phyloP scores from a whole-genome alignment of 1,284 basidiomycete genomes.

The Schizopora paradoxa region DNA sequence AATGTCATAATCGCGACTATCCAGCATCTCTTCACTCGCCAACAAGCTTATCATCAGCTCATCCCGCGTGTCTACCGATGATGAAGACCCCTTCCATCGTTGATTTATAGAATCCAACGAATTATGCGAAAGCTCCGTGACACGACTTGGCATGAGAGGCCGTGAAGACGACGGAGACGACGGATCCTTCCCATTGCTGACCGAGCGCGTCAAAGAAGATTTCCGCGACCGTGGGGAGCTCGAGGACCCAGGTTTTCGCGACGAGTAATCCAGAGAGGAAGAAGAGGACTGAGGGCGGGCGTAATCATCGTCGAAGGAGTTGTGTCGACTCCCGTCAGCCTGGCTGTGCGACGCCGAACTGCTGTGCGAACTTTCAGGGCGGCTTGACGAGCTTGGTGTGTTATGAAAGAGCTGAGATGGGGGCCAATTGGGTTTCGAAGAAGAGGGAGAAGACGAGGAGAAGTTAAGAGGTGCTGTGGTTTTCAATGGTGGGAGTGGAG shows the following conservation, averaged over 20 bases:
- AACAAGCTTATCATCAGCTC: slow-evolving; percentile 79
- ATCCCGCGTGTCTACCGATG: slow-evolving; percentile 45
- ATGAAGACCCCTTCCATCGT: slow-evolving; percentile 22
- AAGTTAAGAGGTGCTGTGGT: slow-evolving; percentile 45
- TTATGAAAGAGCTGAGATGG: slow-evolving; percentile 6
- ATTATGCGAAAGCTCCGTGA: slow-evolving; percentile 20
- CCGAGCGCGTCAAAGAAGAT: slow-evolving; percentile 30
- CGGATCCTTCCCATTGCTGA: slow-evolving; percentile 32
- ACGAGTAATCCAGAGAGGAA: slow-evolving; percentile 27
- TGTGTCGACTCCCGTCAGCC: slow-evolving; percentile 15
- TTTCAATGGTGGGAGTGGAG: slow-evolving; percentile 28
- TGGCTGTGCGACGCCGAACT: slow-evolving; percentile 9
- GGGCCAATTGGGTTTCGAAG: slow-evolving; percentile 15
- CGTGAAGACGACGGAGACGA: slow-evolving; percentile 35
- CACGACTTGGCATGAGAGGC: slow-evolving; percentile 26
- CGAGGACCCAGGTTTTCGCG: slow-evolving; percentile 26
- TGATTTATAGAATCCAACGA: slow-evolving; percentile 9
- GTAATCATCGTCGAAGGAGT: slow-evolving; percentile 25
- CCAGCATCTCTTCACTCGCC: slow-evolving; percentile 82
- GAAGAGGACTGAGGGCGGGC: slow-evolving; percentile 21
- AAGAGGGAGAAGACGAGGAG: no score
- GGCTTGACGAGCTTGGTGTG: slow-evolving; percentile 1
- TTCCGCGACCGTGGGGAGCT: slow-evolving; percentile 28
- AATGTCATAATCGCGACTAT: slow-evolving; percentile 71
- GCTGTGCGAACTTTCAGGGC: slow-evolving; percentile 10